phyloP scores from a whole-genome alignment of 2,329 filamentous ascomycete species.

The Fusarium avenaceum region DNA sequence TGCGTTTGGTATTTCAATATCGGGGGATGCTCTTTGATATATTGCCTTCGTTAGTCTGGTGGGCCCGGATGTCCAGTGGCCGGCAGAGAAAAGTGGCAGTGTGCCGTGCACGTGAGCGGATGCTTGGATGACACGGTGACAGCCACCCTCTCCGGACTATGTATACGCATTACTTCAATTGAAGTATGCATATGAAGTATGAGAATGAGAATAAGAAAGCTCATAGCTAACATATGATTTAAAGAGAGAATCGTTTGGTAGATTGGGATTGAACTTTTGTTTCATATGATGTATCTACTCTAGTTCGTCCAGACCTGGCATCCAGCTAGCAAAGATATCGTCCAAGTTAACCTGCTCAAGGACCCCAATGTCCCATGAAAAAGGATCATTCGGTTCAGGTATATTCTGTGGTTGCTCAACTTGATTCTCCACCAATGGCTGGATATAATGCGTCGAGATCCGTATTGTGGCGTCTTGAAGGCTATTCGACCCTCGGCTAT shows the following conservation, averaged over 20 bases:
- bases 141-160: neutral
- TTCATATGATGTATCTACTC: neutral
- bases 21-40: neutral
- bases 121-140: neutral
- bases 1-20: neutral
- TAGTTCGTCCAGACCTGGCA: neutral
- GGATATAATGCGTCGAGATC: constrained; percentile 18
- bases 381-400: neutral
- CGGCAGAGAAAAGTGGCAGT: neutral
- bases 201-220: too few relatives aligned
- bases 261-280: too few relatives aligned
- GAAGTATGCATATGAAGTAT: too few relatives aligned
- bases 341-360: constrained; percentile 21
- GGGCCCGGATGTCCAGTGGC: constrained; percentile 3
- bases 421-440: constrained; percentile 1
- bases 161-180: neutral
- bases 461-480: constrained; percentile 12
- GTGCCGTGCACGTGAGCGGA: constrained; percentile 29
- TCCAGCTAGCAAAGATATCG: constrained; percentile 7
- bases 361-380: constrained; percentile 4
- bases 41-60: neutral
- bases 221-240: too few relatives aligned
- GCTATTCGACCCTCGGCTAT: neutral
- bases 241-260: too few relatives aligned
- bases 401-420: neutral